phyloP scores from a whole-genome alignment of 2,329 filamentous ascomycete species.

The Fusarium equiseti region DNA sequence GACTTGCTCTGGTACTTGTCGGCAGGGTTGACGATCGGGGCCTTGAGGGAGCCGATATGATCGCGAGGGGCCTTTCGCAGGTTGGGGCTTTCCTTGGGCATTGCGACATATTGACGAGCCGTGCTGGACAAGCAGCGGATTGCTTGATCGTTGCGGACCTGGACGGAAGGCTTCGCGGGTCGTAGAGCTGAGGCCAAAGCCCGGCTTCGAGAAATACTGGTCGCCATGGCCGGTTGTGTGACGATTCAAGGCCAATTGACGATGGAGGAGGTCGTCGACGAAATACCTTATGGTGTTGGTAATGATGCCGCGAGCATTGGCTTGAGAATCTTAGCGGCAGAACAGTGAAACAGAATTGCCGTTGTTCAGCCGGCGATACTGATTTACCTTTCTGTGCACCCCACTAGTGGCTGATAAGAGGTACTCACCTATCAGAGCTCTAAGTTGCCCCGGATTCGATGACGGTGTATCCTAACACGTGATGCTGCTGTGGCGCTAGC shows the following conservation, averaged over 20 bases:
- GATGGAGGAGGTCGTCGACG: slow-evolving; percentile 45
- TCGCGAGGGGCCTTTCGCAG: slow-evolving; percentile 73
- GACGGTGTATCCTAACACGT: slow-evolving; percentile 40
- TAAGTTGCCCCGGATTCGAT: not conserved
- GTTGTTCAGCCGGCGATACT: slow-evolving; percentile 49
- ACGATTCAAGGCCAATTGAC: slow-evolving; percentile 61
- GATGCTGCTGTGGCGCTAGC: slow-evolving; percentile 29
- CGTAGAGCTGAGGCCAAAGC: slow-evolving; percentile 68
- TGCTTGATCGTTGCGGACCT: slow-evolving; percentile 55
- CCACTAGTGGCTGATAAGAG: not conserved
- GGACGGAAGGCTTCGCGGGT: slow-evolving; percentile 61
- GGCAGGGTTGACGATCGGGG: slow-evolving; percentile 86
- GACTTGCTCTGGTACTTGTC: slow-evolving; percentile 93
- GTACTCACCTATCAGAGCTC: slow-evolving; percentile 37
- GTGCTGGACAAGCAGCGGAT: slow-evolving; percentile 65
- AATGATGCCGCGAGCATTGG: slow-evolving; percentile 49
- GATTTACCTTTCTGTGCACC: slow-evolving; percentile 23
- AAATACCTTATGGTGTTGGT: slow-evolving; percentile 49
- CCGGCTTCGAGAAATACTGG: slow-evolving; percentile 68
- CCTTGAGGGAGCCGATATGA: slow-evolving; percentile 74
- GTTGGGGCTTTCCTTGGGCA: slow-evolving; percentile 73
- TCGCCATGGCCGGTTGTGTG: slow-evolving; percentile 66
- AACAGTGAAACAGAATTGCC: slow-evolving; percentile 40
- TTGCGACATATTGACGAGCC: slow-evolving; percentile 62
- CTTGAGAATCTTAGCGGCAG: slow-evolving; percentile 43